Base-by-base conservation (phyloP, 1,139 yeast species). In the Pichia sp. region DNA sequence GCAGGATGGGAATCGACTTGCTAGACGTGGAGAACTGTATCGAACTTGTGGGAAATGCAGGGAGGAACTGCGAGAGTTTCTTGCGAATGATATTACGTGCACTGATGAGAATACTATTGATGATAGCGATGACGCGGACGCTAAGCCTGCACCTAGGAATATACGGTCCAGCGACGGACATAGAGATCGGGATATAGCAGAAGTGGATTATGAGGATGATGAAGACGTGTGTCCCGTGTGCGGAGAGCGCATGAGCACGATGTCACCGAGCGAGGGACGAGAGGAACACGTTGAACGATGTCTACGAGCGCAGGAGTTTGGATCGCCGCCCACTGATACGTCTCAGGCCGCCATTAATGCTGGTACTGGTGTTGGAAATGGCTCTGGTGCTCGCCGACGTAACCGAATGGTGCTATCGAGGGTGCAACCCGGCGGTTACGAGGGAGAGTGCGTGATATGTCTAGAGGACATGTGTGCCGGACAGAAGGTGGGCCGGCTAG, bases 381-480 rank as follows among this genome's bases (percentile, higher is more conserved):
- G n/a, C n/a, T n/a, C n/a, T n/a, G n/a, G n/a, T n/a, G n/a, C n/a
- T n/a, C n/a, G n/a, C n/a, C n/a, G n/a, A n/a, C n/a, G n/a, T n/a
- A n/a, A n/a, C n/a, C n/a, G n/a, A n/a, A n/a, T n/a, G n/a, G n/a
- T n/a, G n/a, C n/a, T n/a, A n/a, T n/a, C n/a, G n/a, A n/a, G n/a
- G n/a, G n/a, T n/a, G n/a, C n/a, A n/a, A n/a, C n/a, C 52, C 63
- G 14, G 12, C 27, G 14, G 13, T 25, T 56, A 50, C 16, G 77
- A 70, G 27, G 68, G 69, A 31, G 98, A 91, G 55, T 91, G 99
- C 59, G 91, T 87, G 9, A 88, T 91, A 28, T 91, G 99, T 56
- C 73, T 88, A 47, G 98, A 91, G 53, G 94, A 84, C 23, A 74
- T 88, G 55, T 63, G 63, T 35, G 85, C 87, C 0, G 96, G 95